phyloP scores from a whole-genome alignment of 1,284 basidiomycete genomes.

The Marasmius fiardii region DNA sequence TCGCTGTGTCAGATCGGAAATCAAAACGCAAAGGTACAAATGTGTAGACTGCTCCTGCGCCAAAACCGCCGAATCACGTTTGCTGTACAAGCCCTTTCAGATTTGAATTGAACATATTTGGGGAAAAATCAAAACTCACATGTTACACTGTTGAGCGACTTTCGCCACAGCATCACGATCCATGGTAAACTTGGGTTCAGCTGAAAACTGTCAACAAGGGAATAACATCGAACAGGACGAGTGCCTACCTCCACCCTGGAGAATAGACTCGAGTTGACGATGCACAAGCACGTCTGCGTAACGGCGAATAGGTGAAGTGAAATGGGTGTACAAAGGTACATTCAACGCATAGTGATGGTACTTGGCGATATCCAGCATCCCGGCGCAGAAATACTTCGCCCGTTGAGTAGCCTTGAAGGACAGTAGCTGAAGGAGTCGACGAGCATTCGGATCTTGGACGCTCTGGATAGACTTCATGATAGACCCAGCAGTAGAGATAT shows the following conservation, averaged over 20 bases:
- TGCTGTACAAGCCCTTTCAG: constrained; percentile 43
- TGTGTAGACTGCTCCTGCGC: constrained; percentile 97
- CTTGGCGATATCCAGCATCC: constrained; percentile 99
- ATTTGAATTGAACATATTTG: constrained; percentile 1
- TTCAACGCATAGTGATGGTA: constrained; percentile 94
- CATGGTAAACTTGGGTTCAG: constrained; percentile 90
- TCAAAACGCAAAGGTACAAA: constrained; percentile 90
- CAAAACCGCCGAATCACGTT: constrained; percentile 84
- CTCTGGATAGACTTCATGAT: constrained; percentile 82
- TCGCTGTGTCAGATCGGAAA: constrained; percentile 88
- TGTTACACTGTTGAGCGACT: constrained; percentile 96
- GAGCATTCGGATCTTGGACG: constrained; percentile 71
- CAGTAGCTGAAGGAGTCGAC: constrained; percentile 75
- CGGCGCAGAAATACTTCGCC: constrained; percentile 98
- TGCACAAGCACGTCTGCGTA: constrained; percentile 97
- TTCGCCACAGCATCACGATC: constrained; percentile 97
- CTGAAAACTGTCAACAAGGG: constrained; percentile 22
- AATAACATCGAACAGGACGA: constrained; percentile 20
- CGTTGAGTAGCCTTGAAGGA: constrained; percentile 87
- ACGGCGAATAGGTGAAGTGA: constrained; percentile 90
- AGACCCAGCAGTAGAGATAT: constrained; percentile 76
- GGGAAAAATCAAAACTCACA: constrained; percentile 45
- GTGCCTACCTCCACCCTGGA: constrained; percentile 60
- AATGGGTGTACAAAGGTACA: constrained; percentile 94
- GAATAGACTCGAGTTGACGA: constrained; percentile 92